Evolutionary conservation across 2,329 filamentous ascomycete species (phyloP).

Genomic region (Teratosphaeriaceae sp.): DNA sequence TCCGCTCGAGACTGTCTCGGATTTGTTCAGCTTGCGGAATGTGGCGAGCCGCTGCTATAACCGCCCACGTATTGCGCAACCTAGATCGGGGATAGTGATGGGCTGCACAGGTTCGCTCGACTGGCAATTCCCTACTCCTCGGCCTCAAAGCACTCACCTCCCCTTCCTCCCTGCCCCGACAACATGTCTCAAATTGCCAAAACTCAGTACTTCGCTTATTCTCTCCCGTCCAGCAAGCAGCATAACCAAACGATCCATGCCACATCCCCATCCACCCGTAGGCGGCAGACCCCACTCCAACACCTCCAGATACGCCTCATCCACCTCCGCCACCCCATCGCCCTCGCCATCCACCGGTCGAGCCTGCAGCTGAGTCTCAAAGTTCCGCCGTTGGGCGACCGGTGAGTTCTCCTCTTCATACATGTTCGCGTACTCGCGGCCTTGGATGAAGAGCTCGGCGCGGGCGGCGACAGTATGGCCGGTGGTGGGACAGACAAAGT

Average conservation of each 20-base stretch:
- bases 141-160: too few relatives aligned
- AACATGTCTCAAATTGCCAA: constrained; percentile 70
- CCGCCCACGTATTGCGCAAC: too few relatives aligned
- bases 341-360: constrained; percentile 37
- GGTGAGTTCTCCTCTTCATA: constrained; percentile 98
- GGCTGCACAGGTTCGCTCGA: too few relatives aligned
- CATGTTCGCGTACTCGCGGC: constrained; percentile 84
- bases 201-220: constrained; percentile 81
- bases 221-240: constrained; percentile 70
- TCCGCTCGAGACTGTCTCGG: too few relatives aligned
- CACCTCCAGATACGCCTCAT: constrained; percentile 78
- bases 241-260: constrained; percentile 88
- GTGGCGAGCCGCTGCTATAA: too few relatives aligned
- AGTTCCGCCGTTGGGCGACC: constrained; percentile 76
- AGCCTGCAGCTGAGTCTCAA: constrained; percentile 51
- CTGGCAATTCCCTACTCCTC: too few relatives aligned
- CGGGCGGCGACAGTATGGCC: constrained; percentile 47
- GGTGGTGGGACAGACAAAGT: constrained; percentile 60
- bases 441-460: constrained; percentile 40
- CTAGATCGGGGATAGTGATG: too few relatives aligned
- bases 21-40: too few relatives aligned
- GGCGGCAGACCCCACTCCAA: constrained; percentile 88
- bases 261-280: constrained; percentile 94
- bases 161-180: constrained; percentile 27
- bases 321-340: constrained; percentile 47